Conservation (phyloP, 106 monocot species). For the Amphibolis antarctica region DNA sequence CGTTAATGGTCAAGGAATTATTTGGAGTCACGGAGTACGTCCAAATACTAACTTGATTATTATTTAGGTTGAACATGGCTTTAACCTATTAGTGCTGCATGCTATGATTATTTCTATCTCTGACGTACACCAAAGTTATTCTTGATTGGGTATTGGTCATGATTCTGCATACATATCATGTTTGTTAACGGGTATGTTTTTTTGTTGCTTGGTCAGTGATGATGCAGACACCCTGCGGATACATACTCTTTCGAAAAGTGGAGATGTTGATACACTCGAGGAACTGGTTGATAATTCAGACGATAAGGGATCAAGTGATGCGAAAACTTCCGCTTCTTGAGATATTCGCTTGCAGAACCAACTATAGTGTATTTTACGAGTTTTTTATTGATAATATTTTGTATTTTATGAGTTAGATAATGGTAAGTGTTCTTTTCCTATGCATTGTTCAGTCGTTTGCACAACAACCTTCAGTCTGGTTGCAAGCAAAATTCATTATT, state of each 20-base stretch:
- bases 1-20: conserved; percentile 17
- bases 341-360: background rate
- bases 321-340: background rate
- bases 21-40: conserved; percentile 17
- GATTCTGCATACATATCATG: too few relatives aligned
- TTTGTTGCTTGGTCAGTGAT: conserved; percentile 13
- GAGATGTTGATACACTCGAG: conserved; percentile 20
- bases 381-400: background rate
- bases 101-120: too few relatives aligned
- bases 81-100: background rate
- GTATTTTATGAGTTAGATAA: background rate
- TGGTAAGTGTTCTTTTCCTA: too few relatives aligned
- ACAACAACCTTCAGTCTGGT: too few relatives aligned
- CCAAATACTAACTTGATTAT: background rate
- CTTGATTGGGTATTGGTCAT: background rate
- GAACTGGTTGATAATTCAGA: conserved; percentile 18
- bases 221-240: conserved; percentile 17
- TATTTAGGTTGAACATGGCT: background rate
- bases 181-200: background rate
- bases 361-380: background rate
- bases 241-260: conserved; percentile 17
- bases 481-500: too few relatives aligned
- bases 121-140: too few relatives aligned
- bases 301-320: background rate
- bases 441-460: too few relatives aligned